Evolutionary conservation across 2,329 filamentous ascomycete species (phyloP).

Genomic region (Neoscytalidium dimidiatum): DNA sequence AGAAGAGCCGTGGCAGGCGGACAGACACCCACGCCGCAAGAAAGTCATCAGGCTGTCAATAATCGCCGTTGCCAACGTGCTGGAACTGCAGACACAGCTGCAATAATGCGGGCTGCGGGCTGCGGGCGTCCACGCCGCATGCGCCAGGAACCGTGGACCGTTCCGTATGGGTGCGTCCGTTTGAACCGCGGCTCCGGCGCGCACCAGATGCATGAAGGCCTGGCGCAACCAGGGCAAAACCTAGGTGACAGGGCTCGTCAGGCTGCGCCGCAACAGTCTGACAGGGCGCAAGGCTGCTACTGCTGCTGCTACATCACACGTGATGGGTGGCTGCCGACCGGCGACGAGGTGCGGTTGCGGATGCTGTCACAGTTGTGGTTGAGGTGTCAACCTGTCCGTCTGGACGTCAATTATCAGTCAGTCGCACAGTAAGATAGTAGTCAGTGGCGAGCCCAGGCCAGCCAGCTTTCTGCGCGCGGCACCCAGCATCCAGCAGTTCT

Average conservation of each 20-base stretch:
- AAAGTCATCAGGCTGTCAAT: not conserved
- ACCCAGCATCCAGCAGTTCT: not conserved
- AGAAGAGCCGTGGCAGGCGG: not conserved
- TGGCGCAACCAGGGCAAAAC: not conserved
- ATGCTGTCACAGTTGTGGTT: no score
- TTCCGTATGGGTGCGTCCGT: not conserved
- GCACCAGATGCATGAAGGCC: not conserved
- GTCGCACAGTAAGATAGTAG: no score
- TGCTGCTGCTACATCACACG: not conserved
- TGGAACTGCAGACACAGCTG: no score
- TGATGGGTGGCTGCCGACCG: not conserved
- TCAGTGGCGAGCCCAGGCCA: not conserved
- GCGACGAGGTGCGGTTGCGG: no score
- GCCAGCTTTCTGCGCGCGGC: not conserved
- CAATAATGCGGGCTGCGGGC: not conserved
- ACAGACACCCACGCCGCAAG: not conserved
- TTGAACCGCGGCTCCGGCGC: constrained; percentile 1
- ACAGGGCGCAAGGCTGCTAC: no score
- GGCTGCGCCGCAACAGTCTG: no score
- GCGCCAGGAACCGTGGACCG: constrained; percentile 6
- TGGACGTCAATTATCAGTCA: no score
- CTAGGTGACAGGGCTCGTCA: not conserved
- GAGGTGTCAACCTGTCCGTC: no score
- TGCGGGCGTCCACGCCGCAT: not conserved
- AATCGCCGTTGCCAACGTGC: not conserved